Conservation (phyloP, 1,139 yeast species). For the Pichia sp. region DNA sequence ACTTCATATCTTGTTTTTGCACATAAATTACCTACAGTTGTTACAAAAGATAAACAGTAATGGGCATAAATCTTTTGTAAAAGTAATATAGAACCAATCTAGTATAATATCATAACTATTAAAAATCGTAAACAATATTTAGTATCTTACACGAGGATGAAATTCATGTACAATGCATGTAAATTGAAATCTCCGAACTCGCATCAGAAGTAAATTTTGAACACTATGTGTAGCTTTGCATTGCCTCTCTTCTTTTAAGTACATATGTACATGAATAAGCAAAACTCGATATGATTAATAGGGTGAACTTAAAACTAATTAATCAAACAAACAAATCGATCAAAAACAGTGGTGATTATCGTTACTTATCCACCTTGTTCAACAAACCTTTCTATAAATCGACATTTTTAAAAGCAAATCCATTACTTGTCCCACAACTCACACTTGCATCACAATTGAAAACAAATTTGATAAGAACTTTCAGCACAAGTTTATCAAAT, state of each 20-base stretch:
- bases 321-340: background rate
- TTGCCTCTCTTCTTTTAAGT: no score
- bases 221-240: no score
- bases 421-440: slow-evolving; percentile 5
- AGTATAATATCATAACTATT: background rate
- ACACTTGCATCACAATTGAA: slow-evolving; percentile 1
- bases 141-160: no score
- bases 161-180: no score
- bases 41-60: background rate
- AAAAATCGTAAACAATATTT: no score
- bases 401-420: background rate
- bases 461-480: slow-evolving; percentile 5
- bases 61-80: background rate
- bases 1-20: slow-evolving; percentile 96
- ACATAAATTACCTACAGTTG: slow-evolving; percentile 28
- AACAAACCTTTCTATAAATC: background rate
- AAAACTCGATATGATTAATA: background rate
- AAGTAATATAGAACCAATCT: background rate
- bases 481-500: background rate
- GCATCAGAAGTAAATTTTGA: background rate
- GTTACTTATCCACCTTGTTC: background rate
- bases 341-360: background rate
- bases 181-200: background rate
- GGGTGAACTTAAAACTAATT: background rate
- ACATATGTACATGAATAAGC: background rate